Evolutionary conservation across 306 rosid species (phyloP).

Genomic region (Quercus cerris): DNA sequence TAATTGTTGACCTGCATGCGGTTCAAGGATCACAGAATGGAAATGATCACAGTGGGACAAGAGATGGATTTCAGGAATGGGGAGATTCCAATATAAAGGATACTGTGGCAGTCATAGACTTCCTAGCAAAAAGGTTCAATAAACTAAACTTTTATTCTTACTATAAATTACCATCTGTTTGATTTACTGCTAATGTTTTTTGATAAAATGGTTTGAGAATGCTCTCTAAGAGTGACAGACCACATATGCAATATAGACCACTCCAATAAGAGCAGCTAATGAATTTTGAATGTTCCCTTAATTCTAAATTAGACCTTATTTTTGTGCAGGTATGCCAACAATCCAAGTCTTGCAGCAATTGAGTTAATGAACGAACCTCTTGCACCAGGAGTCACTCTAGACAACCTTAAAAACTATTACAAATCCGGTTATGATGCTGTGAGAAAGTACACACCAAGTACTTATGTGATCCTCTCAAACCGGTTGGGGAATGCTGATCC

Average conservation of each 20-base stretch:
- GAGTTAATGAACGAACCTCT: constrained; percentile 59
- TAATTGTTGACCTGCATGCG: constrained; percentile 66
- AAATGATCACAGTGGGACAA: constrained; percentile 47
- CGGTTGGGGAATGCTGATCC: constrained; percentile 31
- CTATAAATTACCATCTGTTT: neutral
- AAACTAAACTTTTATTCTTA: neutral
- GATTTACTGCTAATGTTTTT: neutral
- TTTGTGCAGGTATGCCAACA: constrained; percentile 37
- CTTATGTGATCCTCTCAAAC: constrained; percentile 55
- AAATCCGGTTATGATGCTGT: constrained; percentile 47
- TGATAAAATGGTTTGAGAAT: neutral
- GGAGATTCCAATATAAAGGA: constrained; percentile 46
- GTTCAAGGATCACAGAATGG: constrained; percentile 61
- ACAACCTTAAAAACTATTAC: constrained; percentile 40
- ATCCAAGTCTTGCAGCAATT: constrained; percentile 39
- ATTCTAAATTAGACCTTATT: neutral
- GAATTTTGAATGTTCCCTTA: neutral
- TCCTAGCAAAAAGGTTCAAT: constrained; percentile 44
- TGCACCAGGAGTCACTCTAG: constrained; percentile 32
- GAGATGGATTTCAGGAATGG: constrained; percentile 61
- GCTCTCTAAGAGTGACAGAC: neutral
- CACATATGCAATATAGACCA: neutral
- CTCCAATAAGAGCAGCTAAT: neutral
- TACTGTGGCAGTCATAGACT: constrained; percentile 49
- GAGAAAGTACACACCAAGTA: constrained; percentile 33